Percentiles rank a stretch among this genome's conserved stretches.
phyloP scores from a whole-genome alignment of 2,329 filamentous ascomycete species.

The Monosporascus cannonballus region DNA sequence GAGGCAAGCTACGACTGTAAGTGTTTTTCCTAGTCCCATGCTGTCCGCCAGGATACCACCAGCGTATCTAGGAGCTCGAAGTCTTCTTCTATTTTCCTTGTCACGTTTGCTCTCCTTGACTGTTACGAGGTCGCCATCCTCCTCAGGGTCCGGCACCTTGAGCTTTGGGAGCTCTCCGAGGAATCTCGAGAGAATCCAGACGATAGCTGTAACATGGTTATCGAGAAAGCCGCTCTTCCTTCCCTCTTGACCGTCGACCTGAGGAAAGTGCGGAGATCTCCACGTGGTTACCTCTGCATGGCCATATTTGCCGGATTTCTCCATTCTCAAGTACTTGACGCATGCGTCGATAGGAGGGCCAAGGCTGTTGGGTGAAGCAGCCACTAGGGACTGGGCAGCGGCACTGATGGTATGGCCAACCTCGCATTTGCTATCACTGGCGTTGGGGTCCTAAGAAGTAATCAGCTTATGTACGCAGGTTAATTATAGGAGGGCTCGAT shows the following conservation, averaged over 20 bases:
- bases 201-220: conserved; percentile 23
- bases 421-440: conserved; percentile 7
- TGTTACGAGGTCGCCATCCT: background rate
- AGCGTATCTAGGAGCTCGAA: conserved; percentile 16
- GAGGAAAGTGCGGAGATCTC: conserved; percentile 17
- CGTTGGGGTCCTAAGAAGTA: conserved; percentile 1
- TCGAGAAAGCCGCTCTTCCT: conserved; percentile 17
- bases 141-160: conserved; percentile 1
- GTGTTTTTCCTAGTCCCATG: conserved; percentile 24
- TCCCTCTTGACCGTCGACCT: conserved; percentile 11
- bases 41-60: conserved; percentile 24
- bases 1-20: conserved; percentile 16
- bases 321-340: conserved; percentile 17
- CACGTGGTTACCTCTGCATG: conserved; percentile 14
- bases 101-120: conserved; percentile 5
- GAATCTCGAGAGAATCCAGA: conserved; percentile 22
- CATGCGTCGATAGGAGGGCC: conserved; percentile 20
- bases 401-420: conserved; percentile 10
- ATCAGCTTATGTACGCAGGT: background rate
- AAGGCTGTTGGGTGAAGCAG: conserved; percentile 19
- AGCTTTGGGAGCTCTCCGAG: conserved; percentile 18
- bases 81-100: conserved; percentile 5
- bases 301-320: conserved; percentile 18
- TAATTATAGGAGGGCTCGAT: background rate
- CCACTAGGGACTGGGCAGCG: conserved; percentile 16